Conservation (phyloP, 139 green algal species). For the Coelastrella sp. region DNA sequence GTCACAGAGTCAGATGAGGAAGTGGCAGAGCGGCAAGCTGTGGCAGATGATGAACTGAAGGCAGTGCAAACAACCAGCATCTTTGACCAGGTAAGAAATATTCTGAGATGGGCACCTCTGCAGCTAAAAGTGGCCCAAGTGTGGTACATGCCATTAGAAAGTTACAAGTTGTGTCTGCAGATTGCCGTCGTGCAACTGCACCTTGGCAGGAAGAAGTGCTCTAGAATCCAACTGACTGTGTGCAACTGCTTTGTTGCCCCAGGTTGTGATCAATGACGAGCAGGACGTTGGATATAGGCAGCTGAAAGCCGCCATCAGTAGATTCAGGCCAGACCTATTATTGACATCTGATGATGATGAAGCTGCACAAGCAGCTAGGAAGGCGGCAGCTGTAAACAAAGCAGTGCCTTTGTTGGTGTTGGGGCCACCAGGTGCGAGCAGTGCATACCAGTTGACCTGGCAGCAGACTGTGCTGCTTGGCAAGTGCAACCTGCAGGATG, state of each 20-base stretch:
- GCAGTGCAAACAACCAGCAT: neutral
- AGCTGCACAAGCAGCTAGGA: conserved; percentile 25
- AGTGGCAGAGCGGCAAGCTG: conserved; percentile 53
- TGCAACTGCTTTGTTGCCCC: conserved; percentile 50
- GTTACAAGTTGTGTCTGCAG: too few species aligned
- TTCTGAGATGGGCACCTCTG: neutral
- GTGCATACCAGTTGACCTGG: too few species aligned
- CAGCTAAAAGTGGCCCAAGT: too few species aligned
- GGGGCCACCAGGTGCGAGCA: conserved; percentile 13
- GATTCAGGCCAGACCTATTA: conserved; percentile 69
- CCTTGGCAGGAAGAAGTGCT: too few species aligned
- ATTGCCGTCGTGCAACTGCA: too few species aligned
- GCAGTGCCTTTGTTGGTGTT: conserved; percentile 56
- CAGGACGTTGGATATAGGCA: conserved; percentile 54
- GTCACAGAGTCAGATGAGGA: conserved; percentile 66
- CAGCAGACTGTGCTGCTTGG: too few species aligned
- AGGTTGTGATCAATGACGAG: conserved; percentile 66
- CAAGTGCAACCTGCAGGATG: too few species aligned
- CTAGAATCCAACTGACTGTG: too few species aligned
- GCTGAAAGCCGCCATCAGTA: conserved; percentile 63
- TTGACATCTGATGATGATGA: conserved; percentile 53
- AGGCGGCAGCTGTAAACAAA: conserved; percentile 33
- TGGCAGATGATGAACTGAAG: conserved; percentile 42
- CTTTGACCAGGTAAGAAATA: conserved; percentile 23
- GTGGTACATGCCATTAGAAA: too few species aligned